Base-by-base conservation (phyloP, 2,329 filamentous ascomycete species). In the Phialocephala subalpina region DNA sequence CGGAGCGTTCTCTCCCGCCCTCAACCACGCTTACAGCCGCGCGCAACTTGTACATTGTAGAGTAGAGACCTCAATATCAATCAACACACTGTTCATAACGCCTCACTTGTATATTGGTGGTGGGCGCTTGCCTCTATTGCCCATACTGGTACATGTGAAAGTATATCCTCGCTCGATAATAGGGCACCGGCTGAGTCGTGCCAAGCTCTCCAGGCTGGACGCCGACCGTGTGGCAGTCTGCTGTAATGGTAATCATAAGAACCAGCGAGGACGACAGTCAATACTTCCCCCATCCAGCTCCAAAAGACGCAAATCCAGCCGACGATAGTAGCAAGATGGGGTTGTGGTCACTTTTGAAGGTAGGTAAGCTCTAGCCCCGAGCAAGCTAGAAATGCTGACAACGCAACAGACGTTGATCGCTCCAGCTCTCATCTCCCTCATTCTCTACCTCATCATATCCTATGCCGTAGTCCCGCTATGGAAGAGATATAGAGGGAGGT, bases 361-460 rank as follows among this genome's bases (percentile, higher is more conserved):
- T 76, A 69, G 40, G 66, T 27, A 33, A 33, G 29, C 9, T 33
- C 16, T 47, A 16, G 53, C 56, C 49, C 20, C 20, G 14, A 47
- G 18, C 22, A 27, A 20, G 42, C 33, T 14, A 27, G 47, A 52
- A 35, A 27, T 18, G 53, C 69, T 72, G 60, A 73, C 66, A 53
- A 33, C 38, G 12, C 33, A 52, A 7, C 73, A 94, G 91, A 91
- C 89, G 5, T 80, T 94, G 68, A 77, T 93, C 72, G 80, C 92
- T 69, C 91, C 92, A 38, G 90, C 90, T 61, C 73, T 90, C 74
- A 89, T 93, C 74, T 91, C 91, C 55, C 83, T 93, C 57, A 78
- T 86, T 67, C 80, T 93, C 70, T 94, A 92, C 78, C 78, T 93
- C 72, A 64, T 88, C 65, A 79, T 89, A 64, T 89, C 87, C 63